Evolutionary conservation across 371 early-diverging fungal genomes (phyloP), one percentile per base, ranked within the genome.

Genomic region (Haplosporangium sp.): DNA sequence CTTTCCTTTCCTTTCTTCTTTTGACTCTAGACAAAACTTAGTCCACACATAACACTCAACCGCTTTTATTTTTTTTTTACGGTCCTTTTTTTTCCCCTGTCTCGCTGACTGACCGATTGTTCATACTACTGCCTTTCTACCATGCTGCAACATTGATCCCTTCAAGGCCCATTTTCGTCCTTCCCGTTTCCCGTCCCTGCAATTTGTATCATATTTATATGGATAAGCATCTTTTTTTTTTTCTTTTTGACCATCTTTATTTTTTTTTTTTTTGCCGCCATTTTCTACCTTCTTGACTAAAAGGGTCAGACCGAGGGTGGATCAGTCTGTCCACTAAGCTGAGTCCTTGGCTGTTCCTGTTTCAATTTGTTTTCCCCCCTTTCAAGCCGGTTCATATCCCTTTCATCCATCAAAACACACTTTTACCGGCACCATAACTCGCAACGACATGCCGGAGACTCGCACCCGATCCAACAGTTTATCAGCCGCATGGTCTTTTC

Each of bases 381-480:
- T 18, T 57, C 43, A 29, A 46, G 9, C 9, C 16, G 10, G 41
- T 50, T 12, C 40, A 18, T 62, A 52, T 38, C 38, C 14, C 53
- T 16, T 51, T 21, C 62, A 53, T 47, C 45, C 29, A 12, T 53
- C 47, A 38, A 18, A 21, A 16, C 50, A 11, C 46, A 36, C 52
- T 18, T 41, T 29, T 14, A 38, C 40, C 21, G 21, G 57, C 67
- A 37, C 54, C 64, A 76, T 76, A 70, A 58, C 62, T 41, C 68
- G 75, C 51, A 68, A 68, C 61, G 75, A 69, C 43, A 37, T 46
- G 38, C 64, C 51, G 51, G 70, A 76, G 53, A 66, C 76, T 20
- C 76, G 76, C 40, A 66, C 21, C 59, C 76, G 76, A 55, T 76
- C 76, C 23, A 67, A 62, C 67, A 76, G 76, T 45, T 38, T 76